A percentile compares a stretch with the other conserved stretches of the same genome.
phyloP scores from a whole-genome alignment of 2,329 filamentous ascomycete species.

The Hansfordia pulvinata region DNA sequence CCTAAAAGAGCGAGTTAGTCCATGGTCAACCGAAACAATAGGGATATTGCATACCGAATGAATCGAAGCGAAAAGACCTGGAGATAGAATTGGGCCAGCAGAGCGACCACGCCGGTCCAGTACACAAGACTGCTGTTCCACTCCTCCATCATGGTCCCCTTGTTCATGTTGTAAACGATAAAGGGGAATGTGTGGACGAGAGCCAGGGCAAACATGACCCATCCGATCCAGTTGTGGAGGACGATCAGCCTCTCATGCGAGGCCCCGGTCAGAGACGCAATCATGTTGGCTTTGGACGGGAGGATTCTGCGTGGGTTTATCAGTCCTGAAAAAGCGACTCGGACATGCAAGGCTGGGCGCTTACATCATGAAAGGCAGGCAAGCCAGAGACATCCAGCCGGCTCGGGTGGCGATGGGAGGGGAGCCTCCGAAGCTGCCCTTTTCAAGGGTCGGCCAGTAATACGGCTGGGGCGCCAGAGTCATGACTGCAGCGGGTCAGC shows the following conservation, averaged over 20 bases:
- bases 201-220: constrained; percentile 41
- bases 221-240: constrained; percentile 40
- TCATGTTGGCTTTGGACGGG: constrained; percentile 39
- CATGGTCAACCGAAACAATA: constrained; percentile 3
- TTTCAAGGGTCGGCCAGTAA: constrained; percentile 35
- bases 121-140: constrained; percentile 32
- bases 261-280: constrained; percentile 38
- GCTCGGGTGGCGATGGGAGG: constrained; percentile 37
- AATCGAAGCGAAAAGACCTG: constrained; percentile 37
- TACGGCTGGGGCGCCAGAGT: constrained; percentile 35
- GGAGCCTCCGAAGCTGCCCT: constrained; percentile 29
- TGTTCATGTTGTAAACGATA: constrained; percentile 34
- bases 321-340: constrained; percentile 6
- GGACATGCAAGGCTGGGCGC: not conserved
- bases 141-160: constrained; percentile 30
- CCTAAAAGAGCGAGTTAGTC: constrained; percentile 13
- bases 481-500: constrained; percentile 20
- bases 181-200: constrained; percentile 47
- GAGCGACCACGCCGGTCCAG: constrained; percentile 39
- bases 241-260: constrained; percentile 42
- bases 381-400: constrained; percentile 36
- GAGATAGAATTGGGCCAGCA: constrained; percentile 38
- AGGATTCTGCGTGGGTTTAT: constrained; percentile 25
- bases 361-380: constrained; percentile 35
- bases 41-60: too few species aligned